A percentile compares a stretch with the other conserved stretches of the same genome.
These are phyloP conservation scores for Caryopteris hybrid DNA, from an alignment of 305 asterid species.

Conservation along the genomic window DNA sequence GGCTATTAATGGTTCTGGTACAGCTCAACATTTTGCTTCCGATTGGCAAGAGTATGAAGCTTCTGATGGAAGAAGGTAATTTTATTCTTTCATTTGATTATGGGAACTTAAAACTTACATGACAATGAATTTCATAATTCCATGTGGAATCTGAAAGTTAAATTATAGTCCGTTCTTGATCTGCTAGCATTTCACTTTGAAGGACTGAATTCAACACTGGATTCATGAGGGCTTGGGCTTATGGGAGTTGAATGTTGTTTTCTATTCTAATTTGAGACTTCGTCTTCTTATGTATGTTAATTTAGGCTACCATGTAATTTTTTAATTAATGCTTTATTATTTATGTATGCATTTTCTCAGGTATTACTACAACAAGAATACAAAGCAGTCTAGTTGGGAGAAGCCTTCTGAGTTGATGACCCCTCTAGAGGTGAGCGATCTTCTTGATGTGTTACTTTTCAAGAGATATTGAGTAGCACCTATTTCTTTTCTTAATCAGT, in stretches of 20 bases:
- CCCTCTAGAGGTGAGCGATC: constrained; percentile 79
- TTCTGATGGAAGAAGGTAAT: constrained; percentile 91
- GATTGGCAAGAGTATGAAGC: constrained; percentile 97
- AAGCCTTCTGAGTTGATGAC: constrained; percentile 96
- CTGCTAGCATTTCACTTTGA: constrained; percentile 18
- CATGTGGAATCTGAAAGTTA: background rate
- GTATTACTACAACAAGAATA: constrained; percentile 82
- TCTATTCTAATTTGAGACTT: background rate
- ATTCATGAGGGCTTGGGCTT: constrained; percentile 6
- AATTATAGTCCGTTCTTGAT: constrained; percentile 8
- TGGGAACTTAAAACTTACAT: constrained; percentile 3
- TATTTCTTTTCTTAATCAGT: constrained; percentile 19
- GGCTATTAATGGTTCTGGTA: constrained; percentile 41
- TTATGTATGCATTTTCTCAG: constrained; percentile 34
- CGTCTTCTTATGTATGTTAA: background rate
- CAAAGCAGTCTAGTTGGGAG: constrained; percentile 97
- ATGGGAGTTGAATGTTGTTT: constrained; percentile 10
- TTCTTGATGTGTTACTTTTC: constrained; percentile 21
- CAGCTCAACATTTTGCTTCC: constrained; percentile 54
- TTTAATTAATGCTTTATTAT: constrained; percentile 9
- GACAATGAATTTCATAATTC: background rate
- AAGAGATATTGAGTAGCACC: constrained; percentile 13
- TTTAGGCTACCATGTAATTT: constrained; percentile 1
- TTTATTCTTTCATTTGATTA: constrained; percentile 6
- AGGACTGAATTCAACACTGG: background rate